Conservation (phyloP, 257 asterid species). For the Hygrophila difformis region DNA sequence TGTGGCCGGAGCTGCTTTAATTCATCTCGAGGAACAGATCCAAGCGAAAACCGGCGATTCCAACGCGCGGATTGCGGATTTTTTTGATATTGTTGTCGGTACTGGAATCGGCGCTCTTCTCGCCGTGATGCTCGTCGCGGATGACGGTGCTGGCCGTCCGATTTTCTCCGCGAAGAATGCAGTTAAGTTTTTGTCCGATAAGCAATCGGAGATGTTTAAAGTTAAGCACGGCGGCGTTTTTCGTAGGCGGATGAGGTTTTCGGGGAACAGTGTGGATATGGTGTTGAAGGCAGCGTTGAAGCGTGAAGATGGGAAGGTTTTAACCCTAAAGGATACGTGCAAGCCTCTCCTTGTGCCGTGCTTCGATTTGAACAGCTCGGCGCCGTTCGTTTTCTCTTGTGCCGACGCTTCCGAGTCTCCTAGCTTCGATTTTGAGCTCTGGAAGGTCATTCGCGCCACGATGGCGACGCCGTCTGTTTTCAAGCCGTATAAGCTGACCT, state of each 20-base stretch:
- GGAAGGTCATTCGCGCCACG: slow-evolving; percentile 95
- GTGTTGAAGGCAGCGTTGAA: slow-evolving; percentile 55
- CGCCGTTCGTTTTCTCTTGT: slow-evolving; percentile 92
- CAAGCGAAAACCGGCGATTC: slow-evolving; percentile 56
- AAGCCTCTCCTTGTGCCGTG: slow-evolving; percentile 87
- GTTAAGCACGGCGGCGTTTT: slow-evolving; percentile 31
- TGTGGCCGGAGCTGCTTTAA: slow-evolving; percentile 56
- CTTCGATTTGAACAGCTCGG: slow-evolving; percentile 68
- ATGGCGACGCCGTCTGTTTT: slow-evolving; percentile 70
- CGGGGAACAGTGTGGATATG: slow-evolving; percentile 55
- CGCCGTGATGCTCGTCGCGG: slow-evolving; percentile 73
- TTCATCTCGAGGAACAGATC: slow-evolving; percentile 81
- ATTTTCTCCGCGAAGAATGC: slow-evolving; percentile 59
- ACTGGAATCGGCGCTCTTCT: slow-evolving; percentile 81
- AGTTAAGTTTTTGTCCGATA: slow-evolving; percentile 38
- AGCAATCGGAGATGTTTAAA: slow-evolving; percentile 37
- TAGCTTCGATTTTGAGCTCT: slow-evolving; percentile 83
- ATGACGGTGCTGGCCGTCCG: slow-evolving; percentile 66
- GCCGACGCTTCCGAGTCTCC: slow-evolving; percentile 86
- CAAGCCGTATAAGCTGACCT: slow-evolving; percentile 64
- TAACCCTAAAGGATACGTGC: slow-evolving; percentile 72
- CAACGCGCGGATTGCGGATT: slow-evolving; percentile 59
- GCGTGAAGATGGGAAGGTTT: slow-evolving; percentile 45
- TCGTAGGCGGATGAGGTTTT: slow-evolving; percentile 41
- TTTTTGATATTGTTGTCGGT: slow-evolving; percentile 76